Base-by-base conservation (phyloP, 2,329 filamentous ascomycete genomes). In the Diaporthe citrichinensis region DNA sequence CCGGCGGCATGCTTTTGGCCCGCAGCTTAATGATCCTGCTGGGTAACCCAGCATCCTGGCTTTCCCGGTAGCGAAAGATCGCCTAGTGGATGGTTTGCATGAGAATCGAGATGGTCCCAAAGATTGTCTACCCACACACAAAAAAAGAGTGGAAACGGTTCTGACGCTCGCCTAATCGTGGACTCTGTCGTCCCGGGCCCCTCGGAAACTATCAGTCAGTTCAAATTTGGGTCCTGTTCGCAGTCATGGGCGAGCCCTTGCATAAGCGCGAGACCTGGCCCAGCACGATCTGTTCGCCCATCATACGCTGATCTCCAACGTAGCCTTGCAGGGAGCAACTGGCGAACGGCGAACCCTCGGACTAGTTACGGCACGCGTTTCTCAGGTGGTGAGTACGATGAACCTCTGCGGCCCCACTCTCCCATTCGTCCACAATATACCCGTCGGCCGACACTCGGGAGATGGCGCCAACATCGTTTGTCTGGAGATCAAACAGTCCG, bases 91-190 rank as follows among this genome's bases (percentile, higher is more conserved):
- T 53, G 46, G 31, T 20, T 39, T 53, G 46, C 46, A 53, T 68
- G 65, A 8, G 23, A 34, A 68, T 68, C 65, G 46, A 68, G 31
- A 39, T 68, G 65, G 65, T 53, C 46, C 65, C 65, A 68, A 68
- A 53, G 10, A 39, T 20, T 28, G 1, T 3, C 39, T 4, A 49
- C 14, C 28, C 62, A 12, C 41, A 23, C 28, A 34, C 17, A 36
- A 9, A 59, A 20, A 10, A 39, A 53, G 7, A 39, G 65, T 39
- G 65, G 65, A 68, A 68, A 68, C 65, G 14, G 46, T 68, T 53
- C 65, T 68, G 46, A 68, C 31, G 65, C 65, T 68, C 65, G 65
- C 65, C 65, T 68, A 39, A 12, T 17, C 65, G 17, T 68, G 65
- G 34, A 34, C 34, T 68, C 31, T n/a, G n/a, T 53, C 46, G 12